These are phyloP conservation scores for Lentinula edodes DNA, from an alignment of 768 basidiomycete genomes.

Conservation along the genomic window DNA sequence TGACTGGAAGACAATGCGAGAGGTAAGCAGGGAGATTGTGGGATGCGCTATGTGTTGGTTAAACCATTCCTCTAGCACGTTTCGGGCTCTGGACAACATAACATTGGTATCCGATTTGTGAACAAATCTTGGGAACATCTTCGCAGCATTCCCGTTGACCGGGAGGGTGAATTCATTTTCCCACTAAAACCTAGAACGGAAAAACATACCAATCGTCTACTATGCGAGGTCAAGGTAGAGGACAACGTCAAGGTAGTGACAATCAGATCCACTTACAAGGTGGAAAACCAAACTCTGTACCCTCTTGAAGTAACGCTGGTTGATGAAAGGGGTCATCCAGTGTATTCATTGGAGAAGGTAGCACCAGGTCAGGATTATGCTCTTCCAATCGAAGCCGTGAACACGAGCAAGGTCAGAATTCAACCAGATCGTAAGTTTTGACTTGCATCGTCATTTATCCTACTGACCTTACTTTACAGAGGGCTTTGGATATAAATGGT, in stretches of 20 bases:
- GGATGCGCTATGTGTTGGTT: not conserved
- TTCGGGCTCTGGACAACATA: slow-evolving; percentile 67
- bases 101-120: slow-evolving; percentile 77
- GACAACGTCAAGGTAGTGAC: slow-evolving; percentile 94
- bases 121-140: slow-evolving; percentile 89
- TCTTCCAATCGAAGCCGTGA: slow-evolving; percentile 87
- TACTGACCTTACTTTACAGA: slow-evolving; percentile 38
- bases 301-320: slow-evolving; percentile 89
- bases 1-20: slow-evolving; percentile 90
- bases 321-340: slow-evolving; percentile 78
- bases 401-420: slow-evolving; percentile 72
- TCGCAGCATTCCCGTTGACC: slow-evolving; percentile 84
- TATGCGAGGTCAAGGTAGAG: slow-evolving; percentile 86
- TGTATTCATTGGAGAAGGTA: slow-evolving; percentile 79
- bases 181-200: slow-evolving; percentile 75
- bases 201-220: slow-evolving; percentile 71
- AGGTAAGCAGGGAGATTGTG: slow-evolving; percentile 40
- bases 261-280: slow-evolving; percentile 85
- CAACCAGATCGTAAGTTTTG: slow-evolving; percentile 82
- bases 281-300: slow-evolving; percentile 88
- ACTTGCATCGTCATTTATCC: not conserved
- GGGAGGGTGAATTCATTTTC: slow-evolving; percentile 89
- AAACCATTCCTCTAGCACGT: slow-evolving; percentile 40
- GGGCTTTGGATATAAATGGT: slow-evolving; percentile 97
- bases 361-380: slow-evolving; percentile 86